Conservation (phyloP, 768 basidiomycete genomes). For the Macrolepiota albuminosa region DNA sequence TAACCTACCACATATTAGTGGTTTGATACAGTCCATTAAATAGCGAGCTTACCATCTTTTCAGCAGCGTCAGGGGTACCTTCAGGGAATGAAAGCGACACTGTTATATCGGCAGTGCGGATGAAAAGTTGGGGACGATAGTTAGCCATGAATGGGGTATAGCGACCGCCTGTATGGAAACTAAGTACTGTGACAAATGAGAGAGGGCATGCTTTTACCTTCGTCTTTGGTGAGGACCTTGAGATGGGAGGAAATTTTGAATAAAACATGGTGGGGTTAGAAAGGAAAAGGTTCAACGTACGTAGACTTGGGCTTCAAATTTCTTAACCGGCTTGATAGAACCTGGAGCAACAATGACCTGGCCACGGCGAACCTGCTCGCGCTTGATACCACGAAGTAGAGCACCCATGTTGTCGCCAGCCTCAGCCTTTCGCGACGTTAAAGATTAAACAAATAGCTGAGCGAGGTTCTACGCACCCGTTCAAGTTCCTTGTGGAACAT, state of each 20-base stretch:
- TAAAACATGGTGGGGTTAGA: neutral
- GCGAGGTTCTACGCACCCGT: constrained; percentile 47
- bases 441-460: neutral
- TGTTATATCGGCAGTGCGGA: constrained; percentile 94
- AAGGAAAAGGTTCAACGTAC: constrained; percentile 30
- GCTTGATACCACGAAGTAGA: constrained; percentile 93
- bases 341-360: constrained; percentile 89
- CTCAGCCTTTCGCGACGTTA: constrained; percentile 56
- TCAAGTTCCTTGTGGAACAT: constrained; percentile 99
- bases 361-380: constrained; percentile 92
- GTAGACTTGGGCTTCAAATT: constrained; percentile 93
- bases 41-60: constrained; percentile 68
- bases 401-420: constrained; percentile 99
- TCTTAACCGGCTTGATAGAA: constrained; percentile 89
- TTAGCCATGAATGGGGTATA: constrained; percentile 90
- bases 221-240: constrained; percentile 82
- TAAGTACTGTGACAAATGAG: constrained; percentile 14
- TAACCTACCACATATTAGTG: constrained; percentile 47
- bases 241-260: neutral
- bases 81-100: constrained; percentile 81
- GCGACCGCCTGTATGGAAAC: constrained; percentile 51
- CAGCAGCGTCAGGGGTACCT: constrained; percentile 71
- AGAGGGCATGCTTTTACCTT: constrained; percentile 34
- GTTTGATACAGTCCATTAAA: neutral
- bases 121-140: constrained; percentile 93